These are phyloP conservation scores for Jacaranda mimosifolia DNA, from an alignment of 257 asterid species.

Conservation along the genomic window DNA sequence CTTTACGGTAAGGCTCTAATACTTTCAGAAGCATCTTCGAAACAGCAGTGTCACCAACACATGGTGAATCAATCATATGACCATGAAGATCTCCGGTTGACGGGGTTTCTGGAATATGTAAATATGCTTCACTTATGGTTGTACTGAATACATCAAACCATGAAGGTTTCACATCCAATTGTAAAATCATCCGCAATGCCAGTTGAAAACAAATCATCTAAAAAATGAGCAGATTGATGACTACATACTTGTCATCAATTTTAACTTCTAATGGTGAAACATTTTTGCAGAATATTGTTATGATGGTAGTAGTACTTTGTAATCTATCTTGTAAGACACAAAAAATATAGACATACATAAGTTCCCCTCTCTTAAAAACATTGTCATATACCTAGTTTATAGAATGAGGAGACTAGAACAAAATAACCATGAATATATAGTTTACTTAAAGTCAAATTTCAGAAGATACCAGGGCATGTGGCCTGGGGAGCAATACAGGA, in stretches of 20 bases:
- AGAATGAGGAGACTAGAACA: slow-evolving; percentile 3
- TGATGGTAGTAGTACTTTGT: slow-evolving; percentile 10
- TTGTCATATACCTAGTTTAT: background rate
- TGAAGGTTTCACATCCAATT: slow-evolving; percentile 88
- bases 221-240: slow-evolving; percentile 32
- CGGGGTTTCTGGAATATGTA: slow-evolving; percentile 70
- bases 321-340: slow-evolving; percentile 26
- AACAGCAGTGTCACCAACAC: slow-evolving; percentile 88
- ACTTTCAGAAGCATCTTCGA: slow-evolving; percentile 99
- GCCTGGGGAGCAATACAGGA: slow-evolving; percentile 91
- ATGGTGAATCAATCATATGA: slow-evolving; percentile 84
- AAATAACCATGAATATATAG: slow-evolving; percentile 25
- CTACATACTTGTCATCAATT: slow-evolving; percentile 24
- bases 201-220: slow-evolving; percentile 42
- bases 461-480: slow-evolving; percentile 90
- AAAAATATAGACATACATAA: background rate
- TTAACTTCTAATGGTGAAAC: slow-evolving; percentile 22
- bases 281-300: slow-evolving; percentile 22
- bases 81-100: slow-evolving; percentile 91
- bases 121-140: slow-evolving; percentile 47
- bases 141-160: slow-evolving; percentile 79
- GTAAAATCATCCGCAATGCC: slow-evolving; percentile 95
- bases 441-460: slow-evolving; percentile 32
- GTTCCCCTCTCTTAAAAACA: background rate
- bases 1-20: slow-evolving; percentile 93